Evolutionary conservation across 2,329 filamentous ascomycete species (phyloP).

Genomic region (Didymella exigua): DNA sequence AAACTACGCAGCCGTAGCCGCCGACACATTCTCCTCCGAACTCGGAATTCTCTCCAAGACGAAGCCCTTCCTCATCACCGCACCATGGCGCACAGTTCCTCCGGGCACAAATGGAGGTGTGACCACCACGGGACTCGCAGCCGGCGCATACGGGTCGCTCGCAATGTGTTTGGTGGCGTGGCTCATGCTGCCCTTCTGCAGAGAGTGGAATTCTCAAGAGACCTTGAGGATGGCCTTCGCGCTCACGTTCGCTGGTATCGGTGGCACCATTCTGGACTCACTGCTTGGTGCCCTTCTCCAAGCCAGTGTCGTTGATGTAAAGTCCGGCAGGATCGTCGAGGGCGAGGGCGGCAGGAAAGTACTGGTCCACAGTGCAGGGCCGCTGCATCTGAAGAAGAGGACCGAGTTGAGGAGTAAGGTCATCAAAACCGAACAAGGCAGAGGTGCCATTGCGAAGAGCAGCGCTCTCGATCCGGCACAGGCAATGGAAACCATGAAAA

Average conservation of each 20-base stretch:
- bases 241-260: conserved; percentile 72
- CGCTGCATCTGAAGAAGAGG: conserved; percentile 38
- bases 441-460: conserved; percentile 45
- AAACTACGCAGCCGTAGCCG: conserved; percentile 89
- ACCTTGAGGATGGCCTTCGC: conserved; percentile 53
- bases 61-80: conserved; percentile 84
- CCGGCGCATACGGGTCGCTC: conserved; percentile 75
- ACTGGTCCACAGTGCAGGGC: conserved; percentile 42
- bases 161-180: conserved; percentile 71
- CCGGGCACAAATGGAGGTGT: conserved; percentile 94
- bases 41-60: conserved; percentile 84
- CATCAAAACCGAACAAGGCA: conserved; percentile 50
- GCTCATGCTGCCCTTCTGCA: conserved; percentile 72
- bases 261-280: conserved; percentile 86
- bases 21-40: conserved; percentile 95
- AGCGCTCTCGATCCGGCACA: conserved; percentile 33
- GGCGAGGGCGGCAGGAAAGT: conserved; percentile 74
- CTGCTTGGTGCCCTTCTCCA: conserved; percentile 84
- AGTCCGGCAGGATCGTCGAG: conserved; percentile 86
- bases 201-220: conserved; percentile 35
- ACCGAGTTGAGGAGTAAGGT: conserved; percentile 47
- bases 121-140: conserved; percentile 72
- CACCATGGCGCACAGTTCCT: conserved; percentile 77
- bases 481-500: conserved; percentile 43
- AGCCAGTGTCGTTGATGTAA: conserved; percentile 81